Evolutionary conservation across 2,329 filamentous ascomycete species (phyloP).

Genomic region (Fusarium ambrosium): DNA sequence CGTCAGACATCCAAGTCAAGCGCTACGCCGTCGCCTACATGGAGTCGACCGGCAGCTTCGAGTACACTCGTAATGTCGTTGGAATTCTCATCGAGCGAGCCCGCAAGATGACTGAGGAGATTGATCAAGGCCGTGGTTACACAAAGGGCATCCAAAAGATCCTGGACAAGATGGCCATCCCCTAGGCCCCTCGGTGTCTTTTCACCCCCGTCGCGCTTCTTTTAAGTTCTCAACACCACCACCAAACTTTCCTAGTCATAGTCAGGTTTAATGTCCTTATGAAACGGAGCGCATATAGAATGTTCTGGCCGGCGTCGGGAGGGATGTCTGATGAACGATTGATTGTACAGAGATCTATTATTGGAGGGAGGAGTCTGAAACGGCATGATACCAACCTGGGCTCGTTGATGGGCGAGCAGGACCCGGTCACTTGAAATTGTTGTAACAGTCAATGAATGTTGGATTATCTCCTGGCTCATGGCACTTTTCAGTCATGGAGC

Average conservation of each 20-base stretch:
- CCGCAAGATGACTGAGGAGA: slow-evolving; percentile 70
- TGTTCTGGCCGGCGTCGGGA: slow-evolving; percentile 38
- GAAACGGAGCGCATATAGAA: slow-evolving; percentile 44
- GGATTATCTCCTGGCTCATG: slow-evolving; percentile 16
- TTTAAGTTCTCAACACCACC: not conserved
- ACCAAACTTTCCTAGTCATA: slow-evolving; percentile 15
- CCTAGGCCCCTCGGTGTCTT: slow-evolving; percentile 7
- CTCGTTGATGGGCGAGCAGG: not conserved
- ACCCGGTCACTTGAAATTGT: not conserved
- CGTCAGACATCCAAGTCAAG: slow-evolving; percentile 88
- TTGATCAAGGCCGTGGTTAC: slow-evolving; percentile 72
- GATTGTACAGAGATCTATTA: slow-evolving; percentile 19
- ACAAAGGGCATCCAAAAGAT: slow-evolving; percentile 74
- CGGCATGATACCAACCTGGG: slow-evolving; percentile 36
- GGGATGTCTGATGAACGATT: slow-evolving; percentile 22
- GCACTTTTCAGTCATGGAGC: not conserved
- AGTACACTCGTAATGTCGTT: slow-evolving; percentile 81
- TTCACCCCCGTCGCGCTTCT: not conserved
- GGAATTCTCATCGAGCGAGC: slow-evolving; percentile 74
- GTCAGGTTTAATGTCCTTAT: slow-evolving; percentile 39
- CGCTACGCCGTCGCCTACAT: slow-evolving; percentile 91
- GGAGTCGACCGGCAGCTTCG: slow-evolving; percentile 90
- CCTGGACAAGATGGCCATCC: slow-evolving; percentile 72
- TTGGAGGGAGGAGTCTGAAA: slow-evolving; percentile 16
- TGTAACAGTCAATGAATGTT: slow-evolving; percentile 15